Conservation (phyloP, 345 rosid genomes). For the Capsella bursapastoris region DNA sequence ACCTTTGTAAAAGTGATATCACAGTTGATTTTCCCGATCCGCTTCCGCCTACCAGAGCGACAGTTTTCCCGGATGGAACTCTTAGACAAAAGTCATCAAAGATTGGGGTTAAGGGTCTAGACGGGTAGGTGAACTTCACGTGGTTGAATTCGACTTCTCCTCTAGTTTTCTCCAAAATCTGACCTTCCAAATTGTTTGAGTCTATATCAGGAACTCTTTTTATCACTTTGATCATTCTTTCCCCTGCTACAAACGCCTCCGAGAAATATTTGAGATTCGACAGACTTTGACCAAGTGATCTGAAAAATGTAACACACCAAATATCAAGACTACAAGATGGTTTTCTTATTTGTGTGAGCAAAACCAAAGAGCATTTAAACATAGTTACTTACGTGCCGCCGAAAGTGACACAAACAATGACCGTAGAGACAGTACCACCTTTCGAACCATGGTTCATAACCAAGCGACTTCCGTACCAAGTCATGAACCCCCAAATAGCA, state of each 20-base stretch:
- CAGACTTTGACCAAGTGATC: slow-evolving; percentile 64
- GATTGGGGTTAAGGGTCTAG: slow-evolving; percentile 72
- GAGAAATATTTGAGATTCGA: slow-evolving; percentile 73
- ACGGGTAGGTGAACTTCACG: slow-evolving; percentile 82
- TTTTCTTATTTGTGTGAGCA: slow-evolving; percentile 52
- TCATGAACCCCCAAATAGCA: slow-evolving; percentile 91
- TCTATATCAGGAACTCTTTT: slow-evolving; percentile 74
- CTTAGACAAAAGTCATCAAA: slow-evolving; percentile 70
- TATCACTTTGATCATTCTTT: slow-evolving; percentile 70
- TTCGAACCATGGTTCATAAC: slow-evolving; percentile 80
- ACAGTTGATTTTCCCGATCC: slow-evolving; percentile 94
- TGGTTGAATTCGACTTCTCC: slow-evolving; percentile 85
- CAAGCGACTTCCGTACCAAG: slow-evolving; percentile 96
- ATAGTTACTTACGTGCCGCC: slow-evolving; percentile 75
- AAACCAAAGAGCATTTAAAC: slow-evolving; percentile 59
- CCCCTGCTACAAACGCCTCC: slow-evolving; percentile 71
- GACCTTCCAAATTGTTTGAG: slow-evolving; percentile 69
- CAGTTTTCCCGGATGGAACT: slow-evolving; percentile 87
- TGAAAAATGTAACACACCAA: slow-evolving; percentile 70
- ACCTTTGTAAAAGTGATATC: slow-evolving; percentile 77
- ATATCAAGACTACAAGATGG: slow-evolving; percentile 54
- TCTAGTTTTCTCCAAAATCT: slow-evolving; percentile 61
- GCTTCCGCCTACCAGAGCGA: slow-evolving; percentile 88
- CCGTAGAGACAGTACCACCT: slow-evolving; percentile 85
- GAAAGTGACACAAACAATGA: slow-evolving; percentile 70